phyloP scores from a whole-genome alignment of 768 basidiomycete genomes.

The Mycena leptocephala region DNA sequence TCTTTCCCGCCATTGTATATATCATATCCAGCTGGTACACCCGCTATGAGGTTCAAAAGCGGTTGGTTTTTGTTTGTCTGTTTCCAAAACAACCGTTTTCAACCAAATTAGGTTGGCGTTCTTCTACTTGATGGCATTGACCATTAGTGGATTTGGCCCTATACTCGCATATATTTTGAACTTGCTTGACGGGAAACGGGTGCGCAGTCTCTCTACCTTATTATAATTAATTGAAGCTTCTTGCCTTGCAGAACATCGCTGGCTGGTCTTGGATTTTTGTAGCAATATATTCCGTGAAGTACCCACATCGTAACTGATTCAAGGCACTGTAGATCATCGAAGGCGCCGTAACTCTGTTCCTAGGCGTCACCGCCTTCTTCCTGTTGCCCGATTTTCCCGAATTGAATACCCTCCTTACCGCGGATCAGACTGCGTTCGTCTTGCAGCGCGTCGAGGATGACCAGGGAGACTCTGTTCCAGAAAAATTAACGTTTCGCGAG shows the following conservation, averaged over 20 bases:
- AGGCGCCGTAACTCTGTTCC: conserved; percentile 59
- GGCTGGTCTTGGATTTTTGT: conserved; percentile 71
- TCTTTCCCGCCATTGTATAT: conserved; percentile 63
- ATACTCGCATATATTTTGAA: conserved; percentile 62
- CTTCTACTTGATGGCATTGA: conserved; percentile 59
- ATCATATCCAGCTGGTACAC: conserved; percentile 64
- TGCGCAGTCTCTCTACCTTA: conserved; percentile 13
- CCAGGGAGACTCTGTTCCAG: conserved; percentile 66
- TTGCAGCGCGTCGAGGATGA: conserved; percentile 65
- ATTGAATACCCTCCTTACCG: conserved; percentile 61
- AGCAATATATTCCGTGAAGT: conserved; percentile 28
- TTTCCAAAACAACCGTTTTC: neutral
- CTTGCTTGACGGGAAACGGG: conserved; percentile 56
- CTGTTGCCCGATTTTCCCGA: conserved; percentile 65
- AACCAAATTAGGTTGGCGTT: conserved; percentile 51
- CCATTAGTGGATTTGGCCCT: conserved; percentile 59
- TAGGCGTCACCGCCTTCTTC: conserved; percentile 59
- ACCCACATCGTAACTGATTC: neutral
- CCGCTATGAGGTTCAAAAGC: conserved; percentile 61
- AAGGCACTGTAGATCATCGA: conserved; percentile 58
- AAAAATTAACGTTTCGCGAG: conserved; percentile 55
- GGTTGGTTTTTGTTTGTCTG: conserved; percentile 32
- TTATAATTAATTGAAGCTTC: neutral
- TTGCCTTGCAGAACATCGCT: conserved; percentile 43
- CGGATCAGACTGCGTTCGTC: conserved; percentile 60